Evolutionary conservation across 257 asterid genomes (phyloP).

Genomic region (Schizonepeta tenuifolia): DNA sequence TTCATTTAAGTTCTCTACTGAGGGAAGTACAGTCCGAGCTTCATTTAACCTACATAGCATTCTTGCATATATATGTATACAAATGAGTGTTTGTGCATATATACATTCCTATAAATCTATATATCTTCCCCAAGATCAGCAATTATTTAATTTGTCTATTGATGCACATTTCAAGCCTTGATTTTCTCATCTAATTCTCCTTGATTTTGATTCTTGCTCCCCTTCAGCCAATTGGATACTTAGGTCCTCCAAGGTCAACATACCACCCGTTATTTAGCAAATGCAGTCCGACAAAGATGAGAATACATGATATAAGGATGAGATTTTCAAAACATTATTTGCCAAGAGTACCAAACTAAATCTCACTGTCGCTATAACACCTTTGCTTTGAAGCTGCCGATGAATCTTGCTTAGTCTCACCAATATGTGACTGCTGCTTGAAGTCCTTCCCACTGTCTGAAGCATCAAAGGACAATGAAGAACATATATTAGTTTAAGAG

Average conservation of each 20-base stretch:
- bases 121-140: constrained; percentile 3
- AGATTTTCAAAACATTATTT: constrained; percentile 18
- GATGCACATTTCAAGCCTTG: constrained; percentile 1
- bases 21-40: background rate
- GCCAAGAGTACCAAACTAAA: constrained; percentile 33
- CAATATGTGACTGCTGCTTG: constrained; percentile 55
- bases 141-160: constrained; percentile 11
- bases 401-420: constrained; percentile 52
- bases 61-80: background rate
- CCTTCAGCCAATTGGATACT: constrained; percentile 5
- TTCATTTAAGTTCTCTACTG: constrained; percentile 13
- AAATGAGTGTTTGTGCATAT: background rate
- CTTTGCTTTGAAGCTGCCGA: constrained; percentile 64
- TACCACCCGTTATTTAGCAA: constrained; percentile 13
- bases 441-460: constrained; percentile 75
- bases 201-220: constrained; percentile 15
- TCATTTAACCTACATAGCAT: constrained; percentile 1
- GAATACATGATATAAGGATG: constrained; percentile 13
- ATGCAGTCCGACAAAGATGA: constrained; percentile 19
- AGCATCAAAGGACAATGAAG: constrained; percentile 34
- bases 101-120: background rate
- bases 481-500: constrained; percentile 26
- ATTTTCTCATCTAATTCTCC: constrained; percentile 24
- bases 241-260: constrained; percentile 21
- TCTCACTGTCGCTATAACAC: constrained; percentile 55